These are phyloP conservation scores for Xerocomellus dryophilus DNA, from an alignment of 768 basidiomycete species.

Conservation along the genomic window DNA sequence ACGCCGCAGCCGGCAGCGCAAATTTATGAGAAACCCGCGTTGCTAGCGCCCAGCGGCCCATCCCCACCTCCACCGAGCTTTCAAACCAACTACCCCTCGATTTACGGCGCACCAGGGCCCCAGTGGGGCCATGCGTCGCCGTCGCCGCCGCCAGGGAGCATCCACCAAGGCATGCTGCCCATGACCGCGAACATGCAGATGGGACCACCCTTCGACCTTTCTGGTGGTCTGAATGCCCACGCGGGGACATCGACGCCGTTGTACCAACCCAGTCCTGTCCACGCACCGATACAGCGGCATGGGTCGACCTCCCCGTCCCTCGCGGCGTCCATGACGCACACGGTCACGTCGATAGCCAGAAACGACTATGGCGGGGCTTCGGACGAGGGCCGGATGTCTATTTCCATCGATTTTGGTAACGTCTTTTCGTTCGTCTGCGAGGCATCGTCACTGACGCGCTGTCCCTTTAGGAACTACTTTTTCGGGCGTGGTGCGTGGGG, in stretches of 20 bases:
- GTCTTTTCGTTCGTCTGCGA: slow-evolving; percentile 5
- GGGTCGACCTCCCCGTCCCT: slow-evolving; percentile 25
- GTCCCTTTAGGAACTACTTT: slow-evolving; percentile 69
- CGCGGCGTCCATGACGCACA: background rate
- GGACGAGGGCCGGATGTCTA: slow-evolving; percentile 77
- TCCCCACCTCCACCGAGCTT: slow-evolving; percentile 46
- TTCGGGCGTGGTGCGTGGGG: slow-evolving; percentile 71
- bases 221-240: background rate
- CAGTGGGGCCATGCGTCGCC: slow-evolving; percentile 30
- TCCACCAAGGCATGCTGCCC: slow-evolving; percentile 2
- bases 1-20: slow-evolving; percentile 35
- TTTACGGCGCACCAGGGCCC: slow-evolving; percentile 27
- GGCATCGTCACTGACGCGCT: background rate
- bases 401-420: slow-evolving; percentile 81
- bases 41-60: slow-evolving; percentile 41
- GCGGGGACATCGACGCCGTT: slow-evolving; percentile 12
- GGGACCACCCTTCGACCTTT: background rate
- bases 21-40: slow-evolving; percentile 38
- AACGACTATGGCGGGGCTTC: slow-evolving; percentile 23
- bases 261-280: slow-evolving; percentile 31
- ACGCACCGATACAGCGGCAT: slow-evolving; percentile 14
- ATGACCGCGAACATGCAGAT: background rate
- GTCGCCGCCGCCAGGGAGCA: slow-evolving; percentile 29
- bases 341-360: slow-evolving; percentile 8
- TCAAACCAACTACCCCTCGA: slow-evolving; percentile 20